These are phyloP conservation scores for Peronosclerospora sorghi DNA, from an alignment of 352 stramenopile species.

Conservation along the genomic window DNA sequence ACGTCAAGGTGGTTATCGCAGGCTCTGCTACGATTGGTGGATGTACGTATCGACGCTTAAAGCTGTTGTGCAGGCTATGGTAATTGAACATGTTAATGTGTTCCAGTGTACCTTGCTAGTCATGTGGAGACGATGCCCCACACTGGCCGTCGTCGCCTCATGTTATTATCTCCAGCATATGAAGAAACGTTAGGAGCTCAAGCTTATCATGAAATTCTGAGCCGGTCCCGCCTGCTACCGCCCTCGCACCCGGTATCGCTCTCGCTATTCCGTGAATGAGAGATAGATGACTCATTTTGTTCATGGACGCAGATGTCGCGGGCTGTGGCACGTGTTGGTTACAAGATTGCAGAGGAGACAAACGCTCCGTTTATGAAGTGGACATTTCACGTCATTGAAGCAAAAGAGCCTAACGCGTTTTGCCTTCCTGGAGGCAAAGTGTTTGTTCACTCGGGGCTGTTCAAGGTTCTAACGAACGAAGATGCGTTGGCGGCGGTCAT, in stretches of 20 bases:
- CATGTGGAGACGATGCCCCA: constrained; percentile 58
- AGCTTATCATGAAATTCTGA: constrained; percentile 38
- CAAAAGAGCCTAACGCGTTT: constrained; percentile 60
- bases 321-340: constrained; percentile 43
- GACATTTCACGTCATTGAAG: constrained; percentile 60
- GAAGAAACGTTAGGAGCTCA: constrained; percentile 44
- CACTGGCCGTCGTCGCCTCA: constrained; percentile 40
- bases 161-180: constrained; percentile 45
- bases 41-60: constrained; percentile 10
- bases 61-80: too few relatives aligned
- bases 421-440: constrained; percentile 65
- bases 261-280: too few relatives aligned
- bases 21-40: constrained; percentile 18
- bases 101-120: constrained; percentile 25
- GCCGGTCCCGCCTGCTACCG: constrained; percentile 30
- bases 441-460: constrained; percentile 63
- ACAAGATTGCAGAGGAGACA: constrained; percentile 37
- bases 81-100: too few relatives aligned
- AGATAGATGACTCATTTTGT: neutral
- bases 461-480: constrained; percentile 51
- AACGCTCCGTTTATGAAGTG: constrained; percentile 47
- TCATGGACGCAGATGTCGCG: constrained; percentile 32
- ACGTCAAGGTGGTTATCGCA: constrained; percentile 21
- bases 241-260: constrained; percentile 29
- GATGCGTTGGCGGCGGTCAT: constrained; percentile 55